A percentile compares a stretch with the other conserved stretches of the same genome.
phyloP scores from a whole-genome alignment of 106 monocot species.

The Narthecium ossifragum region DNA sequence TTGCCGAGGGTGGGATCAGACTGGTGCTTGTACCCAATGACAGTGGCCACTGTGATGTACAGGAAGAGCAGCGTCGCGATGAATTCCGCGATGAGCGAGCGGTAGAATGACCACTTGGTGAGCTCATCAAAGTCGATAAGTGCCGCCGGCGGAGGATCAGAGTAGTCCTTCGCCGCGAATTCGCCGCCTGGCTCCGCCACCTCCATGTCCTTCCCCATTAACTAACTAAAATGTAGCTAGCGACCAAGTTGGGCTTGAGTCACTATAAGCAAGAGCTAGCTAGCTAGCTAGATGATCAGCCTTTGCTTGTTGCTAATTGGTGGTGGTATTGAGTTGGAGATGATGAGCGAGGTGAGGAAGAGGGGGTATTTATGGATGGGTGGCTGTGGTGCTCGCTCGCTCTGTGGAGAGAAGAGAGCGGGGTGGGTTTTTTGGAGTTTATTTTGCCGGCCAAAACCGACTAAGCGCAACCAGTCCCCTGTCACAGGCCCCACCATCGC shows the following conservation, averaged over 20 bases:
- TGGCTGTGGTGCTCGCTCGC: not conserved
- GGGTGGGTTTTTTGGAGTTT: not conserved
- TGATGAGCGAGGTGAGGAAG: not conserved
- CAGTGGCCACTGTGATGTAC: conserved; percentile 23
- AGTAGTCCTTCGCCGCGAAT: conserved; percentile 1
- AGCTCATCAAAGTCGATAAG: conserved; percentile 17
- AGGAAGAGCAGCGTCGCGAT: conserved; percentile 28
- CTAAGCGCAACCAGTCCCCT: not conserved
- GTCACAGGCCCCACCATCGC: not conserved
- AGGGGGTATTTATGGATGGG: not conserved
- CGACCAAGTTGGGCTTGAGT: not conserved
- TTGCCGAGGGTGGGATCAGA: not conserved
- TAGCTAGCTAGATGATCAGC: not conserved
- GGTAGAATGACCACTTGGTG: conserved; percentile 24
- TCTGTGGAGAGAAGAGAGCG: not conserved
- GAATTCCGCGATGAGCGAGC: conserved; percentile 27
- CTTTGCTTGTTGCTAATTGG: too few relatives aligned
- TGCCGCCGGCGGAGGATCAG: conserved; percentile 13
- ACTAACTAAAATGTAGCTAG: not conserved
- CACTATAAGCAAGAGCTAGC: not conserved
- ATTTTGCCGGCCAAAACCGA: not conserved
- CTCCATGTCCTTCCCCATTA: conserved; percentile 18
- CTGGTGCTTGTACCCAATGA: conserved; percentile 29
- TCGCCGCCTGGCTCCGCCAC: not conserved
- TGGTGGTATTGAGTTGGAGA: not conserved